Base-by-base conservation (phyloP, 495 filamentous ascomycete genomes). In the Aspergillus asperescens region DNA sequence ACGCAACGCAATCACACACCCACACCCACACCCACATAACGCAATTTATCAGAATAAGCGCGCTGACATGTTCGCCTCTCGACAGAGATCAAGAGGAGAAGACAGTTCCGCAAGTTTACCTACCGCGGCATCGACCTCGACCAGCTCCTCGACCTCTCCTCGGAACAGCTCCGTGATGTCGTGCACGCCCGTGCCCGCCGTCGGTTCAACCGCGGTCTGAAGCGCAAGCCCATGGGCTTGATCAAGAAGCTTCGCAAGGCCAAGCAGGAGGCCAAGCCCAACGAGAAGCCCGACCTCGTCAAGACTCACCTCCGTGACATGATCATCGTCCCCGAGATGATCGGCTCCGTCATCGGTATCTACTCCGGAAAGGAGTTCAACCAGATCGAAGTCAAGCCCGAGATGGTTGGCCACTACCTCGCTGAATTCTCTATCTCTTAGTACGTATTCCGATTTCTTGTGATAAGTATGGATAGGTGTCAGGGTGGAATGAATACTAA, bases 321-420 rank as follows among this genome's bases (percentile, higher is more conserved):
- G 93, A 96, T 98, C 69, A 83, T 98, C 66, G 93, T 98, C 64
- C 93, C 77, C 60, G 93, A 98, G 84, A 96, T 98, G 92, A 98
- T 98, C 72, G 93, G 93, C 58, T 85, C 79, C 72, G 93, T 98
- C 64, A 85, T 98, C 67, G 93, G 92, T 72, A 93, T 98, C 81
- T 98, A 98, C 84, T 93, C 88, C 56, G 93, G 93, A 72, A 98
- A 98, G 84, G 94, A 96, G 78, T 98, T 97, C 86, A 98, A 98
- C 83, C 90, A 95, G 82, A 90, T 98, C 62, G 93, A 98, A 75
- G 93, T 98, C 78, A 95, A 95, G 84, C 93, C 93, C 54, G 93
- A 98, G 84, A 98, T 98, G 93, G 93, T 98, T 77, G 93, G 93
- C 69, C 90, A 95, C 81, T 98, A 98, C 83, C 81, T 98, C 54